A percentile compares a stretch with the other conserved stretches of the same genome.
Conservation (phyloP, 208 protist species). For the Crithidia fasciculata region DNA sequence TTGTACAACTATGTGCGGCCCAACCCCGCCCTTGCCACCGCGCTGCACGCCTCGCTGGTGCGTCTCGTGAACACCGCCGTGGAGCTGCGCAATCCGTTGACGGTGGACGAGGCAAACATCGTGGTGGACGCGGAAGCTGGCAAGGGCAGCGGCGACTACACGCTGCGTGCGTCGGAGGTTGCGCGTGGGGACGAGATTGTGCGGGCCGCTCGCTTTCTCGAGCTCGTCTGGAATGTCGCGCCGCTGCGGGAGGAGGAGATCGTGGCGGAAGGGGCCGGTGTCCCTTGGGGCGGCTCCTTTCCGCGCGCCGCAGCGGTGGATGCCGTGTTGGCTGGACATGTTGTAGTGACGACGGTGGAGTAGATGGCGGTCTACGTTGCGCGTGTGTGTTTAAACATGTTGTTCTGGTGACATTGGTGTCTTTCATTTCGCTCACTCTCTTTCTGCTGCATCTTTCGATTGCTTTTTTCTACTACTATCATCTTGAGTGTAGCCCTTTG, state of each 20-base stretch:
- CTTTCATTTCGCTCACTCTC: background rate
- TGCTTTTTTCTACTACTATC: no score
- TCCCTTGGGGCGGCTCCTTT: conserved; percentile 20
- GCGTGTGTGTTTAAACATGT: no score
- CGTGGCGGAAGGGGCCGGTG: background rate
- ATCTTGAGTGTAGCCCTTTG: no score
- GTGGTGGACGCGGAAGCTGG: background rate
- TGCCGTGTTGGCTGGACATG: conserved; percentile 11
- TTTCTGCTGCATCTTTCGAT: background rate
- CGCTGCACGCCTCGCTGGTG: conserved; percentile 12
- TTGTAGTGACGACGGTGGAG: conserved; percentile 17
- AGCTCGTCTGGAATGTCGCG: conserved; percentile 22
- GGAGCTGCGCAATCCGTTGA: conserved; percentile 15
- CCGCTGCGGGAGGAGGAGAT: conserved; percentile 22
- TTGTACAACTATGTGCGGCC: conserved; percentile 21
- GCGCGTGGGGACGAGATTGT: background rate
- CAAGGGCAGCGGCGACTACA: background rate
- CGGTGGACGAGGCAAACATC: conserved; percentile 1
- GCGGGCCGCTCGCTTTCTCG: conserved; percentile 11
- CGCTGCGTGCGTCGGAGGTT: background rate
- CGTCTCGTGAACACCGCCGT: conserved; percentile 13
- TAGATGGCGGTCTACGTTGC: background rate
- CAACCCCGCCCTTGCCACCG: background rate
- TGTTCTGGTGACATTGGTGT: background rate
- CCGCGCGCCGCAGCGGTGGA: conserved; percentile 17